A percentile compares a stretch with the other conserved stretches of the same genome.
phyloP scores from a whole-genome alignment of 768 basidiomycete genomes.

The Collybia nuda region DNA sequence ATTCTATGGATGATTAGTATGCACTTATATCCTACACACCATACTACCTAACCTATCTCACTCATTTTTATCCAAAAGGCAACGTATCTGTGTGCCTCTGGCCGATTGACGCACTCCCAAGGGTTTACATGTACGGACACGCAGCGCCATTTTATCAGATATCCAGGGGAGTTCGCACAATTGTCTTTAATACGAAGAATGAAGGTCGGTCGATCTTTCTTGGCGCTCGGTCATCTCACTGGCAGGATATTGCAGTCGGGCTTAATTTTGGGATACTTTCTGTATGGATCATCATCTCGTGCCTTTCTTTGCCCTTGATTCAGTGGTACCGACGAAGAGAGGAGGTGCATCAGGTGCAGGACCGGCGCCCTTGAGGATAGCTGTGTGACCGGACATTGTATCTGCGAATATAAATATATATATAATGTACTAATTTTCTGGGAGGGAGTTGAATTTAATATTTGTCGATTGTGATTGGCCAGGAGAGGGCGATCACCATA shows the following conservation, averaged over 20 bases:
- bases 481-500: too few relatives aligned
- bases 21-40: conserved; percentile 9
- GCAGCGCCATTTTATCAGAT: conserved; percentile 75
- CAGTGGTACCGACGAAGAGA: conserved; percentile 32
- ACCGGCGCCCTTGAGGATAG: too few relatives aligned
- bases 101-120: conserved; percentile 60
- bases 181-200: conserved; percentile 66
- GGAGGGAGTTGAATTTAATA: too few relatives aligned
- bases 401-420: too few relatives aligned
- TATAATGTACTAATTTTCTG: too few relatives aligned
- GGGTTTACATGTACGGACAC: conserved; percentile 64
- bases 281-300: conserved; percentile 55
- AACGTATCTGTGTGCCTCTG: conserved; percentile 62
- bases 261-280: conserved; percentile 61
- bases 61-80: conserved; percentile 25
- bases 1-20: conserved; percentile 67
- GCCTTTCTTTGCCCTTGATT: conserved; percentile 49
- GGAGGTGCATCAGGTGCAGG: too few relatives aligned
- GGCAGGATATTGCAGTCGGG: conserved; percentile 41
- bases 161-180: conserved; percentile 53
- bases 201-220: conserved; percentile 36
- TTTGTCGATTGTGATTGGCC: too few relatives aligned
- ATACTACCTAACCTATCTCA: background rate
- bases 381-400: too few relatives aligned
- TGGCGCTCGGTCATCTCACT: too few relatives aligned